Conservation (phyloP, 73 alveolate genomes). For the Breviolum minutum region DNA sequence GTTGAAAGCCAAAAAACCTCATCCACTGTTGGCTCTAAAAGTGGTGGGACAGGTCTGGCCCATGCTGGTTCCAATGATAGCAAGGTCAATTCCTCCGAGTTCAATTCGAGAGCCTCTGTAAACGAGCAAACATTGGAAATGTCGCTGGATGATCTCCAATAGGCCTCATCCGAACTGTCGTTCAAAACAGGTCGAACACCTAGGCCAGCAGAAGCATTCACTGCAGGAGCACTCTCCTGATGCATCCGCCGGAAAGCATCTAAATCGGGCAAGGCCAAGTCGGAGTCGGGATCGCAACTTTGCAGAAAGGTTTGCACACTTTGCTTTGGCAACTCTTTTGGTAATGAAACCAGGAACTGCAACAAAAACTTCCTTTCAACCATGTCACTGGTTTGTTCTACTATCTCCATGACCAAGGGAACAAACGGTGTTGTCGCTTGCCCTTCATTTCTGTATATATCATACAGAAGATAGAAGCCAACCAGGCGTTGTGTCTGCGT, state of each 20-base stretch:
- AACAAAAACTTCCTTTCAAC: conserved; percentile 88
- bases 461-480: conserved; percentile 96
- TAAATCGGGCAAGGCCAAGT: conserved; percentile 29
- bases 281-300: neutral
- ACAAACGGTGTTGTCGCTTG: conserved; percentile 82
- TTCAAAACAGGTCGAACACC: conserved; percentile 61
- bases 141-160: neutral
- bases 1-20: conserved; percentile 97
- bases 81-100: conserved; percentile 40
- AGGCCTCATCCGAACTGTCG: neutral
- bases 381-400: conserved; percentile 35
- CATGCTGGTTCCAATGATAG: conserved; percentile 54
- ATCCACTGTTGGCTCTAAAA: conserved; percentile 75
- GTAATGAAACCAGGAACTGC: conserved; percentile 63
- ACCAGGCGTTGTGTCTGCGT: conserved; percentile 96
- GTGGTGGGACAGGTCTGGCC: conserved; percentile 72
- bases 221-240: conserved; percentile 33
- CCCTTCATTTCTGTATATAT: conserved; percentile 95
- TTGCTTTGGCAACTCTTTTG: conserved; percentile 74
- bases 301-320: conserved; percentile 31
- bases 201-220: conserved; percentile 43
- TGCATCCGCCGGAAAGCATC: conserved; percentile 53
- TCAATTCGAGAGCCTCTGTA: neutral
- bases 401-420: conserved; percentile 75
- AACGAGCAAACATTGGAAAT: neutral